Evolutionary conservation across 352 stramenopile genomes (phyloP), one percentile per base, ranked within the genome.

Genomic region (Phytophthora ohioensis): DNA sequence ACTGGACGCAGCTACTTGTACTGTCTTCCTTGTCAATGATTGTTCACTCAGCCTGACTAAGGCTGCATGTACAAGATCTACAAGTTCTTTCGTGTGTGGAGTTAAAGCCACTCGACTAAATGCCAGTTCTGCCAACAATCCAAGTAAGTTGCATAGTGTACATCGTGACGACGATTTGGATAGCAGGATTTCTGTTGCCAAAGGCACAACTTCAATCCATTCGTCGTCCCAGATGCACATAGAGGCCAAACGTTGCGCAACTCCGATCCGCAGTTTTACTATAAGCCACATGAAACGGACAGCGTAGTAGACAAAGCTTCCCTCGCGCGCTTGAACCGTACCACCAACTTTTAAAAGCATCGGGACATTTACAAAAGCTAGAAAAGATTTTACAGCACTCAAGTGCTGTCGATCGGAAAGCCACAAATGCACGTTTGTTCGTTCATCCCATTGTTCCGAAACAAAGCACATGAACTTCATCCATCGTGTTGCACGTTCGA

Each of bases 391-490:
- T 15, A 67, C 30, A 13, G 10, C 15, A 36, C 30, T 27, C 17
- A 41, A 39, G 36, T 9, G 32, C 12, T 64, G 21, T 32, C 53
- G 34, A 6, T 43, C 41, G 30, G 42, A 45, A 7, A 45, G 31
- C 6, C 27, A 30, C 11, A 49, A 15, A 1, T 68, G 31, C 5
- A 49, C 21, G 9, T 11, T 38, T 27, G 30, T 13, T 35, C 3
- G 42, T 30, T 49, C 7, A 30, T 52, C 49, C 60, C 59, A 73
- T 49, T 66, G 52, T 15, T 73, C 67, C 8, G 43, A 58, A 45
- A 64, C 12, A 9, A 57, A 68, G 15, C 67, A 73, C n/a, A 73
- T 5, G 8, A 73, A 59, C 55, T 65, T 46, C 42, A 69, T 13
- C 38, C 59, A 55, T 39, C 35, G 17, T 30, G 8, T 55, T 17